Base-by-base conservation (phyloP, 345 rosid genomes). In the Corchorus olitorius region DNA sequence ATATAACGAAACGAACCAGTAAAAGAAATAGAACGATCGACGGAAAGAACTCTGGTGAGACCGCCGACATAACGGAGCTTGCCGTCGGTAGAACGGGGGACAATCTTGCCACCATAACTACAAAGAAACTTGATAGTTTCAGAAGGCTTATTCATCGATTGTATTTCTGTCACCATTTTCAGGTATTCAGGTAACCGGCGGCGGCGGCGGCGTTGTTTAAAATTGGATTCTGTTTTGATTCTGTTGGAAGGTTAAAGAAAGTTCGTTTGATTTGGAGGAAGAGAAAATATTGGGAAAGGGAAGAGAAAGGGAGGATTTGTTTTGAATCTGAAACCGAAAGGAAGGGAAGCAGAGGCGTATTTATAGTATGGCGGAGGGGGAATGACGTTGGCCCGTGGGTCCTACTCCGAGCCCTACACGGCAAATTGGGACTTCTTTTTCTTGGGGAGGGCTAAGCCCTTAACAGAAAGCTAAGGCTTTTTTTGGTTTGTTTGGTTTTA, bases 41-140 rank as follows among this genome's bases (percentile, higher is more conserved):
- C 92, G 75, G 97, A 70, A n/a, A 96, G 89, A 54, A 96, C 89
- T 76, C 99, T 78, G 78, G 94, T 96, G 72, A 81, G 76, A 33
- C 99, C 97, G 48, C 98, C 97, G 43, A 83, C 88, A 84, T 96
- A 96, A 63, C 98, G 96, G 46, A 93, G 94, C 75, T 85, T 77
- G 35, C 97, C 94, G 83, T 93, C 97, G 4, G 78, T 55, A 22
- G 86, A 81, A 65, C 99, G 98, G 41, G 88, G 98, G 12, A 76
- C 66, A 53, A 96, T 92, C 83, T 62, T 88, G 7, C 99, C 98
- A 56, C 89, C 88, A 48, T 96, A 96, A 77, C 97, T 96, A 80
- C 97, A 93, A 13, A 96, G 87, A 72, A 93, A 92, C 86, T 96
- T 96, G 48, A 92, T 73, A 58, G 71, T 55, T 9, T 53, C 67